Evolutionary conservation across 2,329 filamentous ascomycete species (phyloP), one percentile per base, ranked within the genome.

Genomic region (Arthrobotrys conoides): DNA sequence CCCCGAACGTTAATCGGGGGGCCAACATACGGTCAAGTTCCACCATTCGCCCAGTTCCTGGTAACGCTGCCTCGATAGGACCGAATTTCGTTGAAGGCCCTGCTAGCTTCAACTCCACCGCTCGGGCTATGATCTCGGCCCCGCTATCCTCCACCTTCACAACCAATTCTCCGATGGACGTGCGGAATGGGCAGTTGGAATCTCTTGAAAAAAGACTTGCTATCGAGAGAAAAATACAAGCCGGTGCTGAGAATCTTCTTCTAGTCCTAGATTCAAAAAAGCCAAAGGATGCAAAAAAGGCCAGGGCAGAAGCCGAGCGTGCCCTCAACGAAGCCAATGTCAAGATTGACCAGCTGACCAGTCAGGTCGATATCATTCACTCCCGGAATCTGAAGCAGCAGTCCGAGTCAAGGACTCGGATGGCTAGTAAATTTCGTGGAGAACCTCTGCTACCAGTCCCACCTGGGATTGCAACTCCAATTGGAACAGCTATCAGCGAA

Each of bases 181-280:
- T 55, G 46, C 48, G 61, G n/a, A 77, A 77, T 61, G 73, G 73
- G 5, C 73, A 77, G 18, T 41, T 77, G 9, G 73, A 77, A 44
- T 71, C 73, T 30, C 64, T 97, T 80, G 91, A 92, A 82, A 94
- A 97, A 82, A 90, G 91, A 83, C 91, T 99, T 80, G 95, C 94
- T 81, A 95, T 96, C 83, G 96, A 99, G 86, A 91, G 94, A 86
- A 98, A 98, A 87, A 98, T 99, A 84, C 97, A 97, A 85, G 92
- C 95, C 82, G 96, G 96, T 20, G 97, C 95, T 73, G 96, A 99
- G 87, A 99, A 99, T 84, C 91, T 99, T 89, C 87, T 99, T 46
- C 96, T 99, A 86, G 96, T 96, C 12, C 86, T 99, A 81, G 93
- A 97, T 84, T 89, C 91, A 53, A 99, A 99, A 85, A 97, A 97